Percentiles rank a stretch among this genome's conserved stretches.
Evolutionary conservation across 495 filamentous ascomycete genomes (phyloP).

Genomic region (Usnea hakonensis): DNA sequence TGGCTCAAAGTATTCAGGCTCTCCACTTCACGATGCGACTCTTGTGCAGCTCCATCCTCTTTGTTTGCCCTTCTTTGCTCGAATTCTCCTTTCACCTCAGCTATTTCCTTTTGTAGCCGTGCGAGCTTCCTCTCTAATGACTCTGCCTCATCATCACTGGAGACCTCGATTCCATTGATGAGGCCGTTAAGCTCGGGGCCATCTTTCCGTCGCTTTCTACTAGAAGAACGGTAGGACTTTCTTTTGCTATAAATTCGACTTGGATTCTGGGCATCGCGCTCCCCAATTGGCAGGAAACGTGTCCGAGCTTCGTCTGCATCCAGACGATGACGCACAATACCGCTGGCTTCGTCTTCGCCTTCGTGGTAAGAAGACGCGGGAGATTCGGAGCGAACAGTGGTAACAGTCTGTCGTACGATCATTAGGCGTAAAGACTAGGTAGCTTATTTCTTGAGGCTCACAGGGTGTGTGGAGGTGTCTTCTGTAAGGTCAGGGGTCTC

Average conservation of each 20-base stretch:
- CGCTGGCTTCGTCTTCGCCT: slow-evolving; percentile 52
- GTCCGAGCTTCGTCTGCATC: slow-evolving; percentile 70
- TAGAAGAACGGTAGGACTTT: slow-evolving; percentile 70
- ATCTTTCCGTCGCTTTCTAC: slow-evolving; percentile 53
- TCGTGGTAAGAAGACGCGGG: slow-evolving; percentile 39
- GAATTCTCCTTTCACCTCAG: slow-evolving; percentile 67
- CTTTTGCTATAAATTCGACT: slow-evolving; percentile 71
- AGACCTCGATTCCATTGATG: slow-evolving; percentile 55
- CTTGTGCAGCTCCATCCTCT: slow-evolving; percentile 21
- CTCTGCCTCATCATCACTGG: slow-evolving; percentile 60
- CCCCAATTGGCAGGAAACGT: slow-evolving; percentile 67
- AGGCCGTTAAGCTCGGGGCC: slow-evolving; percentile 35
- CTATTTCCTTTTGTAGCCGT: slow-evolving; percentile 66
- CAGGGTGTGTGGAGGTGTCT: slow-evolving; percentile 75
- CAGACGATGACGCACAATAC: slow-evolving; percentile 66
- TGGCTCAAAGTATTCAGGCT: slow-evolving; percentile 55
- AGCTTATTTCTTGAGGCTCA: slow-evolving; percentile 30
- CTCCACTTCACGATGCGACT: slow-evolving; percentile 35
- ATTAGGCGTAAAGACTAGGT: slow-evolving; percentile 16
- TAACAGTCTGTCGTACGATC: slow-evolving; percentile 42
- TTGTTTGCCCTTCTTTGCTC: slow-evolving; percentile 38
- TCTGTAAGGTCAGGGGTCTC: slow-evolving; percentile 88
- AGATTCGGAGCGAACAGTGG: slow-evolving; percentile 57
- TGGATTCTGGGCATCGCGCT: slow-evolving; percentile 70
- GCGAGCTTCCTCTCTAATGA: slow-evolving; percentile 69